Conservation (phyloP, 495 filamentous ascomycete genomes). For the Penicillium dipodomyicola region DNA sequence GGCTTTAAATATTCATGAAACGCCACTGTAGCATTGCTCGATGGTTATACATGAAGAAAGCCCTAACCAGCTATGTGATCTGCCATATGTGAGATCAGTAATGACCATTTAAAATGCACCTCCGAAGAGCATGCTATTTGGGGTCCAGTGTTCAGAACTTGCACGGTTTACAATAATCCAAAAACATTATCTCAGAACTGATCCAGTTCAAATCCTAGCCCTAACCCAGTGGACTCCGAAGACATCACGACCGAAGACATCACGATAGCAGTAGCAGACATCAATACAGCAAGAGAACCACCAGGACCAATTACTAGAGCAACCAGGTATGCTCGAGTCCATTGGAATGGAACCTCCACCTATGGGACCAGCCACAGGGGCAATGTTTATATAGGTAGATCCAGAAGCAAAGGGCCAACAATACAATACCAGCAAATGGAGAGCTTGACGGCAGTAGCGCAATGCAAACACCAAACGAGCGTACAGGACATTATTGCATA, state of each 20-base stretch:
- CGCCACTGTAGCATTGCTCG: no score
- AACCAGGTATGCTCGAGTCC: background rate
- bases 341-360: background rate
- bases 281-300: background rate
- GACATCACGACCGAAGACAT: background rate
- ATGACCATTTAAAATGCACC: no score
- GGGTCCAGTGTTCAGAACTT: no score
- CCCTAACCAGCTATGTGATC: no score
- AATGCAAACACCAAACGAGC: conserved; percentile 21
- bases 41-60: no score
- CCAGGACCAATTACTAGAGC: background rate
- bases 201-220: background rate
- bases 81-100: no score
- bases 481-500: conserved; percentile 13
- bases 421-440: conserved; percentile 13
- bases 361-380: conserved; percentile 4
- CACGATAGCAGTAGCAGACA: background rate
- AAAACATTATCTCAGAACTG: background rate
- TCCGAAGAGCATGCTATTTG: no score
- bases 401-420: conserved; percentile 6
- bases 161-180: background rate
- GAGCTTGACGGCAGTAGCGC: conserved; percentile 9
- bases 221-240: background rate
- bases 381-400: conserved; percentile 3
- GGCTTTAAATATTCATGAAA: no score